Base-by-base conservation (phyloP, 495 filamentous ascomycete species). In the Podospora sp. region DNA sequence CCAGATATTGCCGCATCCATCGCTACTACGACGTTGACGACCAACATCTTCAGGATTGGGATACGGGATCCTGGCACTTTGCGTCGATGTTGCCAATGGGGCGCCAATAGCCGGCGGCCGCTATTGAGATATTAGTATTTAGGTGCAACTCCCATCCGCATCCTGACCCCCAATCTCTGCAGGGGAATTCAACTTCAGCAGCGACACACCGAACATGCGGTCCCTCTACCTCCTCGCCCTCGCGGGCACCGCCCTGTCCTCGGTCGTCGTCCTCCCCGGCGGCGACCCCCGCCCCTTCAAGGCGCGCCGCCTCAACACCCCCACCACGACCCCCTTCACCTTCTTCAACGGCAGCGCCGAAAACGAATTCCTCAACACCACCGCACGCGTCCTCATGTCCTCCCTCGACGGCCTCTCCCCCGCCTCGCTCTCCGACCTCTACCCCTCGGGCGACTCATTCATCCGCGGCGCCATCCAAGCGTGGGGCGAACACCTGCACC, bases 401-500 rank as follows among this genome's bases (percentile, higher is more conserved):
- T 71, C 71, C 33, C 55, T 50, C 33, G 57, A 53, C 67, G 22
- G 60, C 64, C 36, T 24, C 24, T 40, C 29, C 18, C 20, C 33
- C 12, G n/a, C 55, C 55, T 4, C 25, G 8, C 7, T 25, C 6
- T 7, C 21, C 25, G 59, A 63, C 26, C 58, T 76, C 62, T 65
- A 66, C 24, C 72, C 74, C 12, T 74, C 73, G 2, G 58, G 63
- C 56, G 74, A 88, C 63, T 80, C 82, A 35, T 87, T 89, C 66
- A 78, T 88, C 14, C 69, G 77, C 33, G 78, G 76, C 27, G 76
- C 76, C 29, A 76, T 84, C 50, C 65, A 79, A 21, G 86, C 87
- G 20, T 89, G 83, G 72, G 81, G 70, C 65, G 60, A 80, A 49
- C 83, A 89, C 64, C 79, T 82, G 52, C 78, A 85, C 58, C 79